A percentile compares a stretch with the other conserved stretches of the same genome.
phyloP scores from a whole-genome alignment of 148 eudicot species.

The Chenopodium album region DNA sequence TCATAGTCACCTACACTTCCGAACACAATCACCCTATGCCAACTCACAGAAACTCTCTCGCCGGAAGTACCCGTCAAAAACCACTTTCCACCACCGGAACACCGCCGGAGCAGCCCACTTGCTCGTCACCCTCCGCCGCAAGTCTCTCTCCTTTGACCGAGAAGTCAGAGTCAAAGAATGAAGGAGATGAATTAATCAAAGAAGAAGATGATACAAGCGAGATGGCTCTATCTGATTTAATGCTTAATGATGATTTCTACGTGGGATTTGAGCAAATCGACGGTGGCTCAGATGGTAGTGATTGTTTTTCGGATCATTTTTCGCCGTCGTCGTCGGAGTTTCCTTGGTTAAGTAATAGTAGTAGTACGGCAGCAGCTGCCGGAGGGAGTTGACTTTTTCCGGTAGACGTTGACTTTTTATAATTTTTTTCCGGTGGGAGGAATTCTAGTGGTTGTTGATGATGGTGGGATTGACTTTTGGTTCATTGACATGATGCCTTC shows the following conservation, averaged over 20 bases:
- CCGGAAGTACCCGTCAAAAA: conserved; percentile 81
- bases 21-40: conserved; percentile 92
- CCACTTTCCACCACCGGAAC: conserved; percentile 26
- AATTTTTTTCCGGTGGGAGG: not conserved
- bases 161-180: conserved; percentile 40
- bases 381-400: conserved; percentile 47
- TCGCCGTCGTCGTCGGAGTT: conserved; percentile 32
- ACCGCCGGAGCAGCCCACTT: conserved; percentile 26
- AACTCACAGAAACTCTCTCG: conserved; percentile 72
- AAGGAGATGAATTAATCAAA: conserved; percentile 32
- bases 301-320: conserved; percentile 39
- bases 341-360: conserved; percentile 38
- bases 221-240: conserved; percentile 42
- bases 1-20: conserved; percentile 80
- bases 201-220: conserved; percentile 46
- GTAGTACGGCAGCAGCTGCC: conserved; percentile 47
- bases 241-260: conserved; percentile 66
- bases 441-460: conserved; percentile 1
- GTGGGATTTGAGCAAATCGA: conserved; percentile 69
- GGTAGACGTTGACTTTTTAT: conserved; percentile 10
- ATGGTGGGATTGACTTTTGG: conserved; percentile 30
- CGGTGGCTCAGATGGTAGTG: conserved; percentile 39
- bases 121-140: conserved; percentile 30
- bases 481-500: conserved; percentile 21
- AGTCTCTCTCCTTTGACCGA: conserved; percentile 47